Evolutionary conservation across 768 basidiomycete species (phyloP).

Genomic region (Cubamyces sp.): DNA sequence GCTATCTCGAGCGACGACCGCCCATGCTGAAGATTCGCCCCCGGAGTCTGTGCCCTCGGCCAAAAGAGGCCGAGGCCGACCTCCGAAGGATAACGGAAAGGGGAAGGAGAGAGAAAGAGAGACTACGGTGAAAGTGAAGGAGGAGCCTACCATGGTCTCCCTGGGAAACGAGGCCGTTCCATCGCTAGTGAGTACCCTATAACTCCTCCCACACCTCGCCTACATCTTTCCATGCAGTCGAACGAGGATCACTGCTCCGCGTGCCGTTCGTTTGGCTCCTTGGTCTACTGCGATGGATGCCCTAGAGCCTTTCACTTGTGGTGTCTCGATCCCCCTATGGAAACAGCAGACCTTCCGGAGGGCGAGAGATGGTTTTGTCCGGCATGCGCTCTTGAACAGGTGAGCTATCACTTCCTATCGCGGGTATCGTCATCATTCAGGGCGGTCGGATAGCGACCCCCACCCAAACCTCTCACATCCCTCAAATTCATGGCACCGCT

Average conservation of each 20-base stretch:
- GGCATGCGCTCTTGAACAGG: slow-evolving; percentile 67
- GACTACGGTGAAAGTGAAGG: slow-evolving; percentile 44
- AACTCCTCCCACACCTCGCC: not conserved
- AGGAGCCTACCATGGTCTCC: slow-evolving; percentile 45
- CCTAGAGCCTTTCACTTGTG: slow-evolving; percentile 94
- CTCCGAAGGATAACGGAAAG: slow-evolving; percentile 39
- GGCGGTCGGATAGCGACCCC: slow-evolving; percentile 57
- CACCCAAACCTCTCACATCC: slow-evolving; percentile 66
- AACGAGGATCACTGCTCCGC: slow-evolving; percentile 89
- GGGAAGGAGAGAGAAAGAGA: slow-evolving; percentile 53
- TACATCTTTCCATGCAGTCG: slow-evolving; percentile 36
- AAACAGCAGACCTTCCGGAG: slow-evolving; percentile 83
- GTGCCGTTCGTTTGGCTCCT: slow-evolving; percentile 78
- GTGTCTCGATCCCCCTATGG: slow-evolving; percentile 96
- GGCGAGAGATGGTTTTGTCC: slow-evolving; percentile 82
- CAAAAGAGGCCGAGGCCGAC: slow-evolving; percentile 16
- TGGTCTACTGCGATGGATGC: slow-evolving; percentile 98
- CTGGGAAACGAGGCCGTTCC: slow-evolving; percentile 42
- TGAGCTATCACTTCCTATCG: slow-evolving; percentile 32
- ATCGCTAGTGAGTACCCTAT: slow-evolving; percentile 40
- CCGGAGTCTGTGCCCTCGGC: slow-evolving; percentile 12
- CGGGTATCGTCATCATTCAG: slow-evolving; percentile 21
- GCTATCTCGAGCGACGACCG: slow-evolving; percentile 65
- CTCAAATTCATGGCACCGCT: slow-evolving; percentile 64
- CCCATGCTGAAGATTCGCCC: slow-evolving; percentile 33